Base-by-base conservation (phyloP, 768 basidiomycete species). In the Chalciporus chontae region DNA sequence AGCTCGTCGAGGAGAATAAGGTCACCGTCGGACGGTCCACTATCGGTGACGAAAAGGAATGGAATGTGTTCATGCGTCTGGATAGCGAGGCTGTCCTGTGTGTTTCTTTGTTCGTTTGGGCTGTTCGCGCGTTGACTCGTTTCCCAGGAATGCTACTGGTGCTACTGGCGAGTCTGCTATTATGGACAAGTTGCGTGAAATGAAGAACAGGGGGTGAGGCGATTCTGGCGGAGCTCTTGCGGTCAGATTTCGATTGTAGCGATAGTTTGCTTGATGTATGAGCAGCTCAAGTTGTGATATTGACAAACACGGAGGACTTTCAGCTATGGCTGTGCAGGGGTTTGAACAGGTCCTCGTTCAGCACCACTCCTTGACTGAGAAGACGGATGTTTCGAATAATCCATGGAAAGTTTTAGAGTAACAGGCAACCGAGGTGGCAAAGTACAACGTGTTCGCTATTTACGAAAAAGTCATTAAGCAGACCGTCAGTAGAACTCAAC, bases 51-150 rank as follows among this genome's bases (percentile, higher is more conserved):
- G 95, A 98, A 73, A 94, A 93, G 71, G 74, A 82, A 55, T 94
- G 90, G 90, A 98, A 98, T 69, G 84, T 92, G 8, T 97, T 97
- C 68, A 93, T 96, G 91, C 79, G 93, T 15, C 70, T 93, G 10
- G 69, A 76, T 5, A 80, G 72, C 53, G 73, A 75, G 5, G 74
- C 80, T 5, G 80, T 94, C 29, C 73, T 73, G 90, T 91, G 57
- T 52, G 83, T 73, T 11, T 26, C 32, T 2, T 39, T 31, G 40
- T 19, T 26, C 24, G 1, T 6, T 15, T 42, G 6, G 50, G 7
- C 24, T 27, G 13, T 9, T 6, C 15, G 11, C 0, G 34, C 8
- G 4, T 38, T 19, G 48, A 41, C 11, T 43, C 24, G 49, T 8
- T 47, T 15, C 34, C 29, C 56, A 92, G 89, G 63, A 73, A 64